phyloP scores from a whole-genome alignment of 345 rosid species.

The Euphorbia tirucalli region DNA sequence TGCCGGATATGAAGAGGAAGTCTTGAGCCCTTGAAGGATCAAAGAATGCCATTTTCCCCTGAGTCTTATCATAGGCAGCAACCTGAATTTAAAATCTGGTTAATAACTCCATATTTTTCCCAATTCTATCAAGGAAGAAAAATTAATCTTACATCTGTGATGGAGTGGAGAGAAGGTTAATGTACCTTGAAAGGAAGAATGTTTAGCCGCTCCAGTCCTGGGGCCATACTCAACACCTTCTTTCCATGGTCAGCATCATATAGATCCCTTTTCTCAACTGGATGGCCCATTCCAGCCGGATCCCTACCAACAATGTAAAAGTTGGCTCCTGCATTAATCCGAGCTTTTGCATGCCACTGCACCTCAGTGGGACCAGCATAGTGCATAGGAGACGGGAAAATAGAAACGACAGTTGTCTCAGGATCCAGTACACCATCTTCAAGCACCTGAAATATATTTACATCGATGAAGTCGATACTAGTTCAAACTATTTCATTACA shows the following conservation, averaged over 20 bases:
- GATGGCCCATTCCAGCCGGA: conserved; percentile 99
- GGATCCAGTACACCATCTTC: conserved; percentile 99
- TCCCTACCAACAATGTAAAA: conserved; percentile 99
- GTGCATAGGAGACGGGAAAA: conserved; percentile 99
- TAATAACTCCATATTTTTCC: neutral
- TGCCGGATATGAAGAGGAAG: conserved; percentile 91
- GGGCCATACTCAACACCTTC: conserved; percentile 95
- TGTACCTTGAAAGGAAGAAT: conserved; percentile 95
- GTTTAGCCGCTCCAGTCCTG: conserved; percentile 89
- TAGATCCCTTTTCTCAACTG: conserved; percentile 84
- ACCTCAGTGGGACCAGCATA: conserved; percentile 99
- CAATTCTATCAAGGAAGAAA: neutral
- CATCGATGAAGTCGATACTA: neutral
- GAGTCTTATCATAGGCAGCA: conserved; percentile 92
- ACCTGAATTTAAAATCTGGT: conserved; percentile 43
- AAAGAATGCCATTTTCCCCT: conserved; percentile 97
- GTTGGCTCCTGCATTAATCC: conserved; percentile 98
- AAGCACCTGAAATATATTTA: conserved; percentile 59
- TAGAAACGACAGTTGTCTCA: conserved; percentile 92
- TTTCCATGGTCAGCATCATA: conserved; percentile 99
- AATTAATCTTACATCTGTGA: too few relatives aligned
- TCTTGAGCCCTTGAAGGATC: conserved; percentile 90
- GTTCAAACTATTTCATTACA: neutral
- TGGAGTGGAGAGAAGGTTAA: neutral
- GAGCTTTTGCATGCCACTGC: conserved; percentile 99